Percentiles rank a stretch among this genome's conserved stretches.
These are phyloP conservation scores for Prunus dulcis DNA, from an alignment of 306 rosid genomes.

Conservation along the genomic window DNA sequence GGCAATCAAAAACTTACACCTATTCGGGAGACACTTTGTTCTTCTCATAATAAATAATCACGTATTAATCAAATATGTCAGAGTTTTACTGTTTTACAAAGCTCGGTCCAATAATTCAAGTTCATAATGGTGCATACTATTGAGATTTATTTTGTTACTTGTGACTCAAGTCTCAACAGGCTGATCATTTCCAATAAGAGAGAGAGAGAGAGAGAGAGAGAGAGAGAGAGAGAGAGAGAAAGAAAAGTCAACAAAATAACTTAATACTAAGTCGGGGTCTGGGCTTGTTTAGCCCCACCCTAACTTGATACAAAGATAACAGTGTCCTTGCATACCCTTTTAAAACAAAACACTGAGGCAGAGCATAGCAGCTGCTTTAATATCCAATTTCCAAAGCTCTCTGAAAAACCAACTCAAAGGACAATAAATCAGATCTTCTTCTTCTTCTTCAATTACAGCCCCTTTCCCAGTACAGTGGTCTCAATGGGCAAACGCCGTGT, in stretches of 20 bases:
- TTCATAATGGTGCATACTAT: not conserved
- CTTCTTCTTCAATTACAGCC: not conserved
- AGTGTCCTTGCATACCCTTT: not conserved
- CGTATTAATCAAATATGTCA: no score
- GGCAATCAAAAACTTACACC: no score
- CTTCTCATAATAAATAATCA: no score
- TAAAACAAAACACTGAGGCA: conserved; percentile 1
- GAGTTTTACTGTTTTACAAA: no score
- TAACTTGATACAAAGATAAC: not conserved
- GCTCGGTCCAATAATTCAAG: not conserved
- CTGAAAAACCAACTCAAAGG: not conserved
- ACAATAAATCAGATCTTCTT: not conserved
- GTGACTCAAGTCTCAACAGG: conserved; percentile 2
- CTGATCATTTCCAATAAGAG: not conserved
- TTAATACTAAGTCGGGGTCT: not conserved
- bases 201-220: not conserved
- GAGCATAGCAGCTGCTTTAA: not conserved
- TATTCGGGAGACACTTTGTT: no score
- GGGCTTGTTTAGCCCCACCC: not conserved
- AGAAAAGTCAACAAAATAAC: no score
- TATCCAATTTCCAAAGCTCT: not conserved
- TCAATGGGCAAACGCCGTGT: no score
- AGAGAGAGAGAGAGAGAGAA: not conserved
- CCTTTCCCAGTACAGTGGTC: no score
- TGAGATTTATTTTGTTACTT: not conserved